A percentile compares a stretch with the other conserved stretches of the same genome.
Conservation (phyloP, 768 basidiomycete genomes). For the Sutorius australiensis region DNA sequence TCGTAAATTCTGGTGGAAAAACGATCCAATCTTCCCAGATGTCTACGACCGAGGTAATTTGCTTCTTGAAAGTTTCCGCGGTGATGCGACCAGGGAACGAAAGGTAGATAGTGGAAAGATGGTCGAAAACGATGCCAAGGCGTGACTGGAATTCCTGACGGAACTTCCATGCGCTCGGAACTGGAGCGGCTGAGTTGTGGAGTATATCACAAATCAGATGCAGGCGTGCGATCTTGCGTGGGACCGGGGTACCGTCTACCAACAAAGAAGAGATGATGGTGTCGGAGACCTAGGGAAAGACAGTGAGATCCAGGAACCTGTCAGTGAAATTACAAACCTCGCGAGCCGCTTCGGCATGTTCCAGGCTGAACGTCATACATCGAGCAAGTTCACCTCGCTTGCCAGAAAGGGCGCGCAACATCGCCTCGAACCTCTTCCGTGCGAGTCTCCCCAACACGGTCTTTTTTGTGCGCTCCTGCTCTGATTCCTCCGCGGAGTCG, state of each 20-base stretch:
- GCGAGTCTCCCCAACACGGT: slow-evolving; percentile 75
- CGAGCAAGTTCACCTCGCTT: slow-evolving; percentile 87
- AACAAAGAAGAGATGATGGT: slow-evolving; percentile 86
- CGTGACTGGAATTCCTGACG: slow-evolving; percentile 90
- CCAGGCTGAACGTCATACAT: slow-evolving; percentile 96
- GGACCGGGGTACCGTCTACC: slow-evolving; percentile 93
- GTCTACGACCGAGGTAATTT: slow-evolving; percentile 84
- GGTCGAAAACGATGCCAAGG: slow-evolving; percentile 93
- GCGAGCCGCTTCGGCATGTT: slow-evolving; percentile 92
- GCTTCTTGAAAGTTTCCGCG: slow-evolving; percentile 92
- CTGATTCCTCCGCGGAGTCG: slow-evolving; percentile 92
- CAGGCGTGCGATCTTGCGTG: slow-evolving; percentile 91
- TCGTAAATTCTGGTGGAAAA: slow-evolving; percentile 83
- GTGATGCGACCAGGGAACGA: slow-evolving; percentile 96
- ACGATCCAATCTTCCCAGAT: slow-evolving; percentile 99
- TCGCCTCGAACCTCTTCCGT: slow-evolving; percentile 80
- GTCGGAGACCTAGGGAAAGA: slow-evolving; percentile 66
- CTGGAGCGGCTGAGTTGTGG: slow-evolving; percentile 90
- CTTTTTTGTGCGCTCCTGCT: slow-evolving; percentile 77
- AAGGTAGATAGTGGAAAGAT: slow-evolving; percentile 89
- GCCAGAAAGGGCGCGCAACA: slow-evolving; percentile 84
- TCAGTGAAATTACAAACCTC: slow-evolving; percentile 52
- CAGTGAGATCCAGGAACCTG: slow-evolving; percentile 1
- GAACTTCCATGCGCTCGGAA: slow-evolving; percentile 97
- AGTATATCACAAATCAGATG: slow-evolving; percentile 97